Percentiles rank a stretch among this genome's conserved stretches.
phyloP scores from a whole-genome alignment of 164 flowering plant species.

The Liriodendron chinense region DNA sequence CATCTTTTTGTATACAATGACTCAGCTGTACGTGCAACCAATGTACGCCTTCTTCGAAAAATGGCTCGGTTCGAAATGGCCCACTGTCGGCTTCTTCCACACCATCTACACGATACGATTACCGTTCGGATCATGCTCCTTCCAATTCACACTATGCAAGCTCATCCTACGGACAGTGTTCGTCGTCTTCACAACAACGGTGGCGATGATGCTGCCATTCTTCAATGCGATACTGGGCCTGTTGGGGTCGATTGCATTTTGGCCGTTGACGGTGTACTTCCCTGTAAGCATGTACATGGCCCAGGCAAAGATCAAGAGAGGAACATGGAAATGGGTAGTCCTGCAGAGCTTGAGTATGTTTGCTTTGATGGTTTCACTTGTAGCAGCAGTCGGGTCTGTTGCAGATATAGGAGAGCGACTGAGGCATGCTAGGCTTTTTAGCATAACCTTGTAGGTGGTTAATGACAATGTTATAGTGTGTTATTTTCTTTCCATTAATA shows the following conservation, averaged over 20 bases:
- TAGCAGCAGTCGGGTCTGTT: constrained; percentile 33
- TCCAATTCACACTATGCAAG: constrained; percentile 23
- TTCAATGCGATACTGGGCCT: constrained; percentile 41
- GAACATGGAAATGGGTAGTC: constrained; percentile 26
- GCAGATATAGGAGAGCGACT: constrained; percentile 23
- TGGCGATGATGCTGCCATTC: constrained; percentile 46
- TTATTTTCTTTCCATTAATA: not conserved
- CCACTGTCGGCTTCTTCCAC: constrained; percentile 6
- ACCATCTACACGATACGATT: constrained; percentile 9
- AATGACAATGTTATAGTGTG: not conserved
- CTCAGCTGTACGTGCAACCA: constrained; percentile 20
- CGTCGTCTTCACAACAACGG: constrained; percentile 27
- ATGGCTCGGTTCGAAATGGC: constrained; percentile 13
- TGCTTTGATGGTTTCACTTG: constrained; percentile 16
- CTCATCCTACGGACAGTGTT: constrained; percentile 25
- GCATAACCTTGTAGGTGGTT: not conserved
- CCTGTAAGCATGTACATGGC: constrained; percentile 34
- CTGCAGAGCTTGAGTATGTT: constrained; percentile 21
- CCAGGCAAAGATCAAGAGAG: constrained; percentile 30
- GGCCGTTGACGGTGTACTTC: constrained; percentile 40
- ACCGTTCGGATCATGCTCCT: not conserved
- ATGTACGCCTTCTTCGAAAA: constrained; percentile 18
- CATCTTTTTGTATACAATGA: not conserved
- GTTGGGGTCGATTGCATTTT: constrained; percentile 33
- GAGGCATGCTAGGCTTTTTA: constrained; percentile 23